Evolutionary conservation across 305 asterid genomes (phyloP).

Genomic region (Salvia sclarea): DNA sequence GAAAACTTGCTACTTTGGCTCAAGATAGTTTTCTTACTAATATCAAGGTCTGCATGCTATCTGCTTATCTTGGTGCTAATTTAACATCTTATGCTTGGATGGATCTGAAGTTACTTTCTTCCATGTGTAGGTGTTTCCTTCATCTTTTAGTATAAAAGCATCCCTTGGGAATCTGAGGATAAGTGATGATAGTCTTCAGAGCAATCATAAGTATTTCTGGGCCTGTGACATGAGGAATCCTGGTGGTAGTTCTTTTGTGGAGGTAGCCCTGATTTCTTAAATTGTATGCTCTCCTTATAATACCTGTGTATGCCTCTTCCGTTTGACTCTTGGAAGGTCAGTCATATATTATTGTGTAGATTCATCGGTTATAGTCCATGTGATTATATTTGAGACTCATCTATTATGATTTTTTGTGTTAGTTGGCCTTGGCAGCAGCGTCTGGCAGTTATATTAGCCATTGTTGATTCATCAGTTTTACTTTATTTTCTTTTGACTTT

Average conservation of each 20-base stretch:
- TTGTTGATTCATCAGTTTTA: background rate
- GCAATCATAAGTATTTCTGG: conserved; percentile 87
- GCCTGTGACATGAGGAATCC: conserved; percentile 99
- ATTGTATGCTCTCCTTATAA: conserved; percentile 13
- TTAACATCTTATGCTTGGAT: conserved; percentile 24
- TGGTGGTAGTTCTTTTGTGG: conserved; percentile 94
- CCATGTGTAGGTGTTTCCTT: conserved; percentile 75
- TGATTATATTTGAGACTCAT: background rate
- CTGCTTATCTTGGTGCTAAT: conserved; percentile 29
- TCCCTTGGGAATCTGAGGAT: conserved; percentile 95
- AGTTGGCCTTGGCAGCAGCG: background rate
- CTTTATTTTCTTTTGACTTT: background rate
- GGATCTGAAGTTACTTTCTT: conserved; percentile 30
- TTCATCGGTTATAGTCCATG: background rate
- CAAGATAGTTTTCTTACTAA: conserved; percentile 86
- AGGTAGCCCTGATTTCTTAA: conserved; percentile 51
- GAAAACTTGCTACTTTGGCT: conserved; percentile 78
- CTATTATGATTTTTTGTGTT: background rate
- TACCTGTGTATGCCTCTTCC: conserved; percentile 9
- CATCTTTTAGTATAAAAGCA: conserved; percentile 88
- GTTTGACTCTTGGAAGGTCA: conserved; percentile 7
- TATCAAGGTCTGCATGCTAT: conserved; percentile 60
- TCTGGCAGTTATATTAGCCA: background rate
- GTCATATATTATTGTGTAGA: background rate
- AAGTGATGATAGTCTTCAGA: conserved; percentile 86